These are phyloP conservation scores for Colletotrichum sp. DNA, from an alignment of 2,329 filamentous ascomycete species.

Conservation along the genomic window DNA sequence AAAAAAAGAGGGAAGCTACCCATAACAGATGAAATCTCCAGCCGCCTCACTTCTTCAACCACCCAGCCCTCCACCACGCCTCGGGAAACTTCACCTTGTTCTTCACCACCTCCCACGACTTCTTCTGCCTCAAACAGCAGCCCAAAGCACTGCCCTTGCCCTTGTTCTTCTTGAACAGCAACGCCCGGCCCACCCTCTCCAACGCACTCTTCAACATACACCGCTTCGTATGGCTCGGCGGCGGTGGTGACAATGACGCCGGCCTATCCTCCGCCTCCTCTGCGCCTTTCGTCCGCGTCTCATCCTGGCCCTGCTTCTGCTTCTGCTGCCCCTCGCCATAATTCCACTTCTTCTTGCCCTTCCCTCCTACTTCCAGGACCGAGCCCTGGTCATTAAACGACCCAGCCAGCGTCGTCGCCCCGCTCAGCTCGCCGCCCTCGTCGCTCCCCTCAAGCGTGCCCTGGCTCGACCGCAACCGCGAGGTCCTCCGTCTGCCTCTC, in stretches of 20 bases:
- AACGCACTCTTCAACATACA: background rate
- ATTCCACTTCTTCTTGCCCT: background rate
- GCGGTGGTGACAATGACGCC: background rate
- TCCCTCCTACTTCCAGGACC: background rate
- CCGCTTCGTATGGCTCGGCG: background rate
- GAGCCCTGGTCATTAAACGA: background rate
- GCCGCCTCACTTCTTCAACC: background rate
- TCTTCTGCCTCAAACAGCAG: background rate
- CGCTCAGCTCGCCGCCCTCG: background rate
- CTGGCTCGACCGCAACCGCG: background rate
- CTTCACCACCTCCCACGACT: background rate
- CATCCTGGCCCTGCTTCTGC: background rate
- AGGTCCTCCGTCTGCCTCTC: background rate
- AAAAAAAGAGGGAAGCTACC: background rate
- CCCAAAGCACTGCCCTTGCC: background rate
- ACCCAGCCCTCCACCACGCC: constrained; percentile 3
- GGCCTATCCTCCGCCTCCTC: background rate
- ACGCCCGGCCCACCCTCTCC: accelerated
- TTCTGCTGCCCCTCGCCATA: background rate
- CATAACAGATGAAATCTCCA: background rate
- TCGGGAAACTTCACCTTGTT: background rate
- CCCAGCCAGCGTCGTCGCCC: background rate
- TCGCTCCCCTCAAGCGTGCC: background rate
- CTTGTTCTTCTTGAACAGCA: background rate
- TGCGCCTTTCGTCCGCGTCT: background rate